phyloP scores from a whole-genome alignment of 805 yeast species.

The Wickerhamiella azyma region DNA sequence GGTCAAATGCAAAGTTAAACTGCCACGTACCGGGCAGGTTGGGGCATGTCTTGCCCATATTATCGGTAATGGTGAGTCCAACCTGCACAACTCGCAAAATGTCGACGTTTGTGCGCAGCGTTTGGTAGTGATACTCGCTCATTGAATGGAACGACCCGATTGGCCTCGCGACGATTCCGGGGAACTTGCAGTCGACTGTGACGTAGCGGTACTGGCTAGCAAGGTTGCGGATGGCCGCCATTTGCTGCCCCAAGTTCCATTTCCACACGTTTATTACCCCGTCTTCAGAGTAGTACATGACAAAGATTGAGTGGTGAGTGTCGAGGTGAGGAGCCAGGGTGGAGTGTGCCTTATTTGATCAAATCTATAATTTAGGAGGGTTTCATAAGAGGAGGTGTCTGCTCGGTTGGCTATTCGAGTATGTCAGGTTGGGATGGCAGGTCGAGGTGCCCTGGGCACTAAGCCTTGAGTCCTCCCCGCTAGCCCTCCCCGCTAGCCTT shows the following conservation, averaged over 20 bases:
- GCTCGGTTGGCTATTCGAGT: too few species aligned
- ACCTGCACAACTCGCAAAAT: slow-evolving; percentile 74
- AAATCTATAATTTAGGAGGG: too few species aligned
- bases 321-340: neutral
- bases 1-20: slow-evolving; percentile 77
- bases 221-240: slow-evolving; percentile 28
- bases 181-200: slow-evolving; percentile 76
- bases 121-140: slow-evolving; percentile 89
- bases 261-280: slow-evolving; percentile 29
- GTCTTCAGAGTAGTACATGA: slow-evolving; percentile 4
- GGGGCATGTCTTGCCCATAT: slow-evolving; percentile 55
- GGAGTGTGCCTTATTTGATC: too few species aligned
- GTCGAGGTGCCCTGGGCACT: too few species aligned
- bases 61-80: slow-evolving; percentile 62
- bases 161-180: slow-evolving; percentile 92
- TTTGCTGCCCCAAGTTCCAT: slow-evolving; percentile 29
- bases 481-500: too few species aligned
- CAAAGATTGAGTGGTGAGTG: too few species aligned
- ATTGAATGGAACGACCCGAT: slow-evolving; percentile 85
- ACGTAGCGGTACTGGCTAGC: slow-evolving; percentile 28
- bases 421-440: too few species aligned
- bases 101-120: slow-evolving; percentile 83
- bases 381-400: too few species aligned
- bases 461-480: too few species aligned
- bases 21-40: slow-evolving; percentile 79